Percentiles rank a stretch among this genome's conserved stretches.
Conservation (phyloP, 108 stramenopile species). For the Skeletonema menzelii region DNA sequence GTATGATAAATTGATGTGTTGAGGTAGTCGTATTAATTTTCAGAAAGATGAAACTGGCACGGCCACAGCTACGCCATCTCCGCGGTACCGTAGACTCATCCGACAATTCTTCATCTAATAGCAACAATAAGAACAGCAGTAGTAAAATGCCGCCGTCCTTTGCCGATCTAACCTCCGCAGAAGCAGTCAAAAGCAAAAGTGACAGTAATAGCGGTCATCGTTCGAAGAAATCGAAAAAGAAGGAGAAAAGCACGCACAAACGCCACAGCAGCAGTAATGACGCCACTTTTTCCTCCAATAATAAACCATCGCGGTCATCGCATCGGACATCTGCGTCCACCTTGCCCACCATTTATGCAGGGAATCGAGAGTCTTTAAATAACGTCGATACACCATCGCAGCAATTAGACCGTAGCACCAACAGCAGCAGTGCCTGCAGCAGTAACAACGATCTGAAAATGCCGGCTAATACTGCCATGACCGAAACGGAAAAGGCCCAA, state of each 20-base stretch:
- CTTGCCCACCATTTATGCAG: neutral
- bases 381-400: no score
- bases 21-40: no score
- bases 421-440: neutral
- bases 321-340: no score
- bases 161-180: no score
- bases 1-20: no score
- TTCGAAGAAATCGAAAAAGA: neutral
- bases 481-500: neutral
- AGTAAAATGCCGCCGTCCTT: neutral
- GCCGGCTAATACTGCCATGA: neutral
- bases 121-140: neutral
- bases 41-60: neutral
- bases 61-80: neutral
- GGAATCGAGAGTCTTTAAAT: neutral
- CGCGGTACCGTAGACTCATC: neutral
- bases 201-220: no score
- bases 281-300: no score
- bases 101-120: neutral
- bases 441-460: neutral
- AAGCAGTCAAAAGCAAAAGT: no score
- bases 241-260: neutral
- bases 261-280: neutral
- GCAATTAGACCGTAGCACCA: no score
- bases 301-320: no score